phyloP scores from a whole-genome alignment of 2,329 filamentous ascomycete genomes.

The Trichoderma guizhouense region DNA sequence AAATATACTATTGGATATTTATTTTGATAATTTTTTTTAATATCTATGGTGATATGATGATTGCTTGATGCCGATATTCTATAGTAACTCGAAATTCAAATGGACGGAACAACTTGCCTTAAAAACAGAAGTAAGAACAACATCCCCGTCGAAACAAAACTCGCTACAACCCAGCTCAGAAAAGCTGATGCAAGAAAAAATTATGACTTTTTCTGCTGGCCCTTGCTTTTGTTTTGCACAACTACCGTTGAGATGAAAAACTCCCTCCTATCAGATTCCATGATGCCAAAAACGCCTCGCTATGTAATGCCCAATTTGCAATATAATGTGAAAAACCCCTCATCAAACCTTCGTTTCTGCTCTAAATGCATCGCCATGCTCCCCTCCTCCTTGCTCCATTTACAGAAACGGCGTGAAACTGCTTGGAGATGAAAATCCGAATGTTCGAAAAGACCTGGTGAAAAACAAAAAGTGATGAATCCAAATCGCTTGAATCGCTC shows the following conservation, averaged over 20 bases:
- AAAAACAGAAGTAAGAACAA: not conserved
- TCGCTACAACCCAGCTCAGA: not conserved
- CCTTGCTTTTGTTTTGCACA: not conserved
- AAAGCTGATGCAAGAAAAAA: not conserved
- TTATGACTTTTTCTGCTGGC: not conserved
- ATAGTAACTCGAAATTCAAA: not conserved
- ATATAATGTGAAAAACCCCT: not conserved
- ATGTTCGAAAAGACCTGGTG: not conserved
- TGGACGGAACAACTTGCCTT: not conserved
- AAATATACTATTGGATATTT: not conserved
- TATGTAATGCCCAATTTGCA: slow-evolving; percentile 33
- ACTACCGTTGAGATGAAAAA: not conserved
- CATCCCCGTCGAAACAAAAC: not conserved
- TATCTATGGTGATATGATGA: not conserved
- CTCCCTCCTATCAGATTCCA: not conserved
- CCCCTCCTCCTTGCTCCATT: too few relatives aligned
- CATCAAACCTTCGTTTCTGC: not conserved
- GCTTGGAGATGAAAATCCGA: not conserved
- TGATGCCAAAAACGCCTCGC: slow-evolving; percentile 30
- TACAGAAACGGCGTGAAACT: not conserved
- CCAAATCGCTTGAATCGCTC: not conserved
- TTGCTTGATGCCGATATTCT: slow-evolving; percentile 9
- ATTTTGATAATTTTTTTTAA: not conserved
- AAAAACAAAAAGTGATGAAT: not conserved
- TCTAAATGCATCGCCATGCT: not conserved